Evolutionary conservation across 116 monocot genomes (phyloP).

Genomic region (Cymodocea nodosa): DNA sequence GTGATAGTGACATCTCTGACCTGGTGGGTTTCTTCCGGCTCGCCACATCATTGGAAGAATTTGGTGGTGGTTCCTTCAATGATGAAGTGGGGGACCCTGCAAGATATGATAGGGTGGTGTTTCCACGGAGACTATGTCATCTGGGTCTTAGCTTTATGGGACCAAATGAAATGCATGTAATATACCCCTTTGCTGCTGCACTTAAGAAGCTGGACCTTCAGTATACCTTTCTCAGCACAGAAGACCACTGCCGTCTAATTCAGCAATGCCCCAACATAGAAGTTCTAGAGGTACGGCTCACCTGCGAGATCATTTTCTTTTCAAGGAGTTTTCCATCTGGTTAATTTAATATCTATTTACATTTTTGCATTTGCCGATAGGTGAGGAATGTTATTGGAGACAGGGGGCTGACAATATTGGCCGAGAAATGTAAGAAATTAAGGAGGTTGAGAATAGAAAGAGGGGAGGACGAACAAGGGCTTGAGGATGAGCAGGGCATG

Average conservation of each 20-base stretch:
- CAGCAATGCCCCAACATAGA: conserved; percentile 74
- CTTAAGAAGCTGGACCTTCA: conserved; percentile 89
- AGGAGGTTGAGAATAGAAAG: conserved; percentile 78
- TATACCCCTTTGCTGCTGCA: conserved; percentile 55
- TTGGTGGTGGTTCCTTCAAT: conserved; percentile 78
- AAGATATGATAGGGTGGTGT: conserved; percentile 33
- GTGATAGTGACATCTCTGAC: conserved; percentile 62
- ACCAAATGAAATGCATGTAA: conserved; percentile 49
- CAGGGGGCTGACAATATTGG: conserved; percentile 68
- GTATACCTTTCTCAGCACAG: conserved; percentile 74
- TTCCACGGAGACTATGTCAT: conserved; percentile 46
- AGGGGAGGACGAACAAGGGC: conserved; percentile 71
- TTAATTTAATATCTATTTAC: neutral
- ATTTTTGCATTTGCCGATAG: conserved; percentile 10
- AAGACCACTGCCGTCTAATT: conserved; percentile 91
- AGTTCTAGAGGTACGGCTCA: conserved; percentile 62
- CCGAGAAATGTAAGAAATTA: conserved; percentile 59
- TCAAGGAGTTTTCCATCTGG: neutral
- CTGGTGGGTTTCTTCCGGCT: conserved; percentile 39
- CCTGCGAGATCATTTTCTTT: neutral
- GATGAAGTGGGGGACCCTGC: conserved; percentile 24
- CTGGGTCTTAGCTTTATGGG: conserved; percentile 67
- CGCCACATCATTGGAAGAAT: conserved; percentile 60
- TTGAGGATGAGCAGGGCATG: conserved; percentile 73
- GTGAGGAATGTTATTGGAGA: conserved; percentile 92